Evolutionary conservation across 2,329 filamentous ascomycete genomes (phyloP).

Genomic region (Aureobasidium lini): DNA sequence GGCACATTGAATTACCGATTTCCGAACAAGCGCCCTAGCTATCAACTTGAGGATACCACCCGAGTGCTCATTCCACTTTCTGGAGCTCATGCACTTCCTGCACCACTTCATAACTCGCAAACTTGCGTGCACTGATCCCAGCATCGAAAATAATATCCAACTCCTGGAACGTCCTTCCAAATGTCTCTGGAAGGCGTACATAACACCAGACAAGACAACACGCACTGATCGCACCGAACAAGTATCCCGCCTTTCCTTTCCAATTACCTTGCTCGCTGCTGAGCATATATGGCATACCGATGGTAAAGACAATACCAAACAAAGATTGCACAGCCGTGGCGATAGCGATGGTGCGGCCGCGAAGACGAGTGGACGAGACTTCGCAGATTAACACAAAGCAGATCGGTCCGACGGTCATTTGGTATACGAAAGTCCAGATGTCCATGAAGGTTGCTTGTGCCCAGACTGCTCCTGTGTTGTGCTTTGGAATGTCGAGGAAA

Average conservation of each 20-base stretch:
- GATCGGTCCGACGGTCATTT: conserved; percentile 14
- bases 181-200: conserved; percentile 30
- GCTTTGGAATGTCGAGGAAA: conserved; percentile 27
- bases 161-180: conserved; percentile 29
- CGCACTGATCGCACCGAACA: conserved; percentile 25
- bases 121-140: background rate
- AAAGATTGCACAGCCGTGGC: conserved; percentile 15
- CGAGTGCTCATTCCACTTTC: background rate
- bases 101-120: background rate
- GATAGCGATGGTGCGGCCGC: conserved; percentile 12
- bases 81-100: background rate
- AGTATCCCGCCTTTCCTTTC: conserved; percentile 28
- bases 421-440: background rate
- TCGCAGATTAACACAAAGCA: conserved; percentile 14
- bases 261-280: conserved; percentile 26
- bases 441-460: conserved; percentile 21
- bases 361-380: conserved; percentile 8
- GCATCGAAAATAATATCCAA: conserved; percentile 30
- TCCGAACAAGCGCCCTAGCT: no score
- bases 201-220: conserved; percentile 26
- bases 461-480: conserved; percentile 28
- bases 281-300: conserved; percentile 27
- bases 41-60: background rate
- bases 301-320: conserved; percentile 13
- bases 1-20: no score